These are phyloP conservation scores for Blyttiomyces sp. DNA, from an alignment of 371 early-diverging fungal genomes.

Conservation along the genomic window DNA sequence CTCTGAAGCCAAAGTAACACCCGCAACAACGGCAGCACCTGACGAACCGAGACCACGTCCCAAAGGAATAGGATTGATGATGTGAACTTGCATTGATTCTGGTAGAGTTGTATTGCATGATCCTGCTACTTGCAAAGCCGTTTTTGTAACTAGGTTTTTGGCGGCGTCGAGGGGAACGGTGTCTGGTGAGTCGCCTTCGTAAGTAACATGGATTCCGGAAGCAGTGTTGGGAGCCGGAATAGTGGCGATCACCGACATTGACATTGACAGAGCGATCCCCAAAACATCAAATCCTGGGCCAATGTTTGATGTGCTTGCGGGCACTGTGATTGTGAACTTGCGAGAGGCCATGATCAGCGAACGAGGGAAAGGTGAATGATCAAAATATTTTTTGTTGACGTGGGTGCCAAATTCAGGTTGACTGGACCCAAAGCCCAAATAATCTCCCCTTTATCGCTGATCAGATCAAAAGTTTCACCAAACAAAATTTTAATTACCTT, in stretches of 20 bases:
- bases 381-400: no score
- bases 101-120: constrained; percentile 53
- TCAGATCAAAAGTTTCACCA: no score
- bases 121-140: constrained; percentile 79
- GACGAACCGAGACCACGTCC: constrained; percentile 95
- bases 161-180: constrained; percentile 74
- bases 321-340: constrained; percentile 71
- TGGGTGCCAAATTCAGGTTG: no score
- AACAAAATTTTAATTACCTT: no score
- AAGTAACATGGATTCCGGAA: constrained; percentile 44
- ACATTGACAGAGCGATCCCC: constrained; percentile 84
- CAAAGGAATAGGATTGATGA: constrained; percentile 88
- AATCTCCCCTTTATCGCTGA: no score
- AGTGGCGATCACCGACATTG: constrained; percentile 69
- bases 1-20: constrained; percentile 79
- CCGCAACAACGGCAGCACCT: constrained; percentile 94
- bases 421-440: no score
- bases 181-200: constrained; percentile 74
- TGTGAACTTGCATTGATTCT: constrained; percentile 56
- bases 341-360: no score
- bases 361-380: no score
- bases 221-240: constrained; percentile 11
- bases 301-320: constrained; percentile 92
- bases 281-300: constrained; percentile 96
- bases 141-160: constrained; percentile 86